phyloP scores from a whole-genome alignment of 2,329 filamentous ascomycete species.

The Xylaria sp. region DNA sequence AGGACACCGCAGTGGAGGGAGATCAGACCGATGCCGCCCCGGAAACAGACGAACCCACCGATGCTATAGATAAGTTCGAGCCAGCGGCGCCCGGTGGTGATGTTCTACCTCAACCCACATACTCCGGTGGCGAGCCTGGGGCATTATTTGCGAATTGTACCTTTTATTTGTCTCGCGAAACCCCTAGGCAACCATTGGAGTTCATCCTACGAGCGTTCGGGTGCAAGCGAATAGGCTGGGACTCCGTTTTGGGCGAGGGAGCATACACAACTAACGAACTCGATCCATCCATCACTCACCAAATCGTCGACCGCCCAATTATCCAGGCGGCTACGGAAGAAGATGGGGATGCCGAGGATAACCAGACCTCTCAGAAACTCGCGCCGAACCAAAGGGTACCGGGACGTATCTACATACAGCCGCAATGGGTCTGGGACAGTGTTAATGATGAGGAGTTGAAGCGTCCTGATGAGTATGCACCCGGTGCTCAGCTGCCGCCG shows the following conservation, averaged over 20 bases:
- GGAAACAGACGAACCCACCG: constrained; percentile 59
- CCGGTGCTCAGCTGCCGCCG: constrained; percentile 88
- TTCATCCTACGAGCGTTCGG: constrained; percentile 94
- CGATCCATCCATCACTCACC: constrained; percentile 91
- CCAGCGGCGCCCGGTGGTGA: constrained; percentile 86
- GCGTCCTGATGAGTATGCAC: constrained; percentile 86
- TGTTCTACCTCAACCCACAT: constrained; percentile 80
- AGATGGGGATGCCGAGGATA: constrained; percentile 65
- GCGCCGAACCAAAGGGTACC: constrained; percentile 78
- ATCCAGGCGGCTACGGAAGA: constrained; percentile 69
- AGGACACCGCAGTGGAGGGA: constrained; percentile 61
- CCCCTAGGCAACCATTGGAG: constrained; percentile 88
- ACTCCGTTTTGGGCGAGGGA: constrained; percentile 87
- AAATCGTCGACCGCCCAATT: constrained; percentile 91
- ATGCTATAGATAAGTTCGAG: constrained; percentile 91
- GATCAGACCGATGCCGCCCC: constrained; percentile 55
- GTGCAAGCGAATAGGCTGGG: constrained; percentile 96
- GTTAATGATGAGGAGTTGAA: constrained; percentile 92
- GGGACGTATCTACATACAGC: constrained; percentile 93
- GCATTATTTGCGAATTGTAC: constrained; percentile 89
- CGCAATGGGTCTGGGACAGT: constrained; percentile 99
- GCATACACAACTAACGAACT: constrained; percentile 91
- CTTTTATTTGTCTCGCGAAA: constrained; percentile 93
- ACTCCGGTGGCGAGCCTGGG: constrained; percentile 72
- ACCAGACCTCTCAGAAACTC: constrained; percentile 70